A percentile compares a stretch with the other conserved stretches of the same genome.
Evolutionary conservation across 805 yeast genomes (phyloP).

Genomic region (Candida nonsorbophila): DNA sequence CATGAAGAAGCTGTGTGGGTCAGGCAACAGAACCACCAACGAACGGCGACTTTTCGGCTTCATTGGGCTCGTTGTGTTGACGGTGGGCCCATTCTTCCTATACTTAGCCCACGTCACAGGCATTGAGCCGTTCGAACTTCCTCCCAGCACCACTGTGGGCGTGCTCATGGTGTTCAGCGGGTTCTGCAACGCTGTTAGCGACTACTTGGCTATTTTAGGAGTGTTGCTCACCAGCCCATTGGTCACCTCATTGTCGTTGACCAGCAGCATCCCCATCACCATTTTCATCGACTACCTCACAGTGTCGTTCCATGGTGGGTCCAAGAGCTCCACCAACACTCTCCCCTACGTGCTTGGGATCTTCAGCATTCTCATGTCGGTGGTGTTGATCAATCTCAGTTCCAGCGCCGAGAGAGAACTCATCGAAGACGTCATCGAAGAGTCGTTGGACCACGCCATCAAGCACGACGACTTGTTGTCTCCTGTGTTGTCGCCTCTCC

Average conservation of each 20-base stretch:
- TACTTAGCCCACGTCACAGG: constrained; percentile 28
- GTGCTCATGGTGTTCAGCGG: constrained; percentile 37
- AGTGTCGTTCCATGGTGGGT: constrained; percentile 16
- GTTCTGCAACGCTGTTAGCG: constrained; percentile 42
- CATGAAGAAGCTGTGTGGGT: constrained; percentile 41
- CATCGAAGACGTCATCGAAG: constrained; percentile 43
- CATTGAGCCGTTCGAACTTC: constrained; percentile 37
- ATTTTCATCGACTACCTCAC: constrained; percentile 44
- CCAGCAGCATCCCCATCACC: constrained; percentile 49
- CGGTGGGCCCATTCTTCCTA: constrained; percentile 35
- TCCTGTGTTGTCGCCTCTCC: constrained; percentile 43
- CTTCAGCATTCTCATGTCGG: constrained; percentile 40
- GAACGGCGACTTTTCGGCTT: constrained; percentile 44
- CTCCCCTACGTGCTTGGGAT: constrained; percentile 42
- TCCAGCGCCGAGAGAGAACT: constrained; percentile 39
- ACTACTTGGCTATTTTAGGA: constrained; percentile 46
- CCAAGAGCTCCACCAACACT: background rate
- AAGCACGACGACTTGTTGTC: constrained; percentile 39
- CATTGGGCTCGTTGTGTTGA: constrained; percentile 40
- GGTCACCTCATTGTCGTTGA: constrained; percentile 45
- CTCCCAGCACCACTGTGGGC: constrained; percentile 29
- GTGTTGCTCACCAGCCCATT: constrained; percentile 51
- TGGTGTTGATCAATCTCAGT: constrained; percentile 41
- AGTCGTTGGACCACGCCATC: constrained; percentile 44
- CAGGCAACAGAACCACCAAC: constrained; percentile 36